Evolutionary conservation across 2,329 filamentous ascomycete genomes (phyloP).

Genomic region (Ceratocystis harringtonii): DNA sequence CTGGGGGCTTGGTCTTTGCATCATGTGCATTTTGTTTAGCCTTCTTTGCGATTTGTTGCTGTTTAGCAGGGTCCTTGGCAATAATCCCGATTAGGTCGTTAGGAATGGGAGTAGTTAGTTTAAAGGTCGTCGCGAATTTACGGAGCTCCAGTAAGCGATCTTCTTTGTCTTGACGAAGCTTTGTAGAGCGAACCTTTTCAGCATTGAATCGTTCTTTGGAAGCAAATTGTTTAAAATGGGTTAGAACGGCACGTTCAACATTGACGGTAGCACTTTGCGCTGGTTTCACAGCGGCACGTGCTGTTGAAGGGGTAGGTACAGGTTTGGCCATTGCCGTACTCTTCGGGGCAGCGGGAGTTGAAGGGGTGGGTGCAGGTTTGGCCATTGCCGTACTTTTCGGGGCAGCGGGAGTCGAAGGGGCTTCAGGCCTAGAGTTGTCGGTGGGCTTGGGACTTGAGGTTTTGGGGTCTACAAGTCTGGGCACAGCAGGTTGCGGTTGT

Average conservation of each 20-base stretch:
- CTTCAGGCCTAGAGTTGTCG: constrained; percentile 22
- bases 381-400: background rate
- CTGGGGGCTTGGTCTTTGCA: constrained; percentile 21
- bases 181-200: constrained; percentile 41
- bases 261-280: constrained; percentile 42
- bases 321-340: constrained; percentile 14
- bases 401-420: constrained; percentile 19
- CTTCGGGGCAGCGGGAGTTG: background rate
- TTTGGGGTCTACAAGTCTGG: constrained; percentile 23
- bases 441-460: constrained; percentile 11
- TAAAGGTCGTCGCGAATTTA: constrained; percentile 89
- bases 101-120: constrained; percentile 82
- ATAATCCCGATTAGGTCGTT: constrained; percentile 86
- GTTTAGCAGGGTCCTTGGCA: constrained; percentile 90
- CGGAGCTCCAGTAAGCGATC: constrained; percentile 87
- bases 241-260: constrained; percentile 46
- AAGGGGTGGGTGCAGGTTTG: constrained; percentile 8
- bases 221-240: constrained; percentile 50
- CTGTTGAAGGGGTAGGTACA: background rate
- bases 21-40: constrained; percentile 37
- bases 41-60: constrained; percentile 74
- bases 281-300: constrained; percentile 20
- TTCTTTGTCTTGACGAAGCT: constrained; percentile 63
- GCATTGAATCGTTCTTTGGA: constrained; percentile 39
- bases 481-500: constrained; percentile 20